Conservation (phyloP, 2,329 filamentous ascomycete genomes). For the Pestalotiopsis sp. region DNA sequence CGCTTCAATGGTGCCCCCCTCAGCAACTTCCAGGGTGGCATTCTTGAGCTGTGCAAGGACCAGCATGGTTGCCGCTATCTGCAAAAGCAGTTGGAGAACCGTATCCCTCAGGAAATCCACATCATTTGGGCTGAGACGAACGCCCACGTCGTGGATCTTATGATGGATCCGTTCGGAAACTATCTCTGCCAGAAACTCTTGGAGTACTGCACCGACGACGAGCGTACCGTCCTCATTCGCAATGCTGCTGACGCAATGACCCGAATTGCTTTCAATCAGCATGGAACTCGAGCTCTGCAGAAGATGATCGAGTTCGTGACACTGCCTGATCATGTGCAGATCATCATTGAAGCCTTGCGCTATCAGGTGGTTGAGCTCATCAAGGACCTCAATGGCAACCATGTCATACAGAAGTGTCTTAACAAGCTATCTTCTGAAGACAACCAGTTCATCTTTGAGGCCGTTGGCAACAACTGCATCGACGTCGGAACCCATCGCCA, state of each 20-base stretch:
- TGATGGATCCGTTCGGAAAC: conserved; percentile 99
- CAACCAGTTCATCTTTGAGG: conserved; percentile 95
- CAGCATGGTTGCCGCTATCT: conserved; percentile 97
- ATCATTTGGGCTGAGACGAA: conserved; percentile 95
- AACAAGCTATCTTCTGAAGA: conserved; percentile 87
- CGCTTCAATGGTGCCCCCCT: conserved; percentile 84
- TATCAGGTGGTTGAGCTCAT: conserved; percentile 90
- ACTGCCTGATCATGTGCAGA: conserved; percentile 80
- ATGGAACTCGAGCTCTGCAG: conserved; percentile 93
- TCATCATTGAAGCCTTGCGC: conserved; percentile 84
- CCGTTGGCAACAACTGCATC: conserved; percentile 84
- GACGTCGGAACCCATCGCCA: conserved; percentile 95
- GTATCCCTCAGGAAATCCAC: conserved; percentile 79
- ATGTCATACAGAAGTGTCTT: conserved; percentile 98
- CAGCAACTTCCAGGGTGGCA: conserved; percentile 78
- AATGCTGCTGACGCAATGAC: conserved; percentile 89
- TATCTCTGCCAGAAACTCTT: conserved; percentile 98
- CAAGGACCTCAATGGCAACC: conserved; percentile 96
- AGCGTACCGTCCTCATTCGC: conserved; percentile 89
- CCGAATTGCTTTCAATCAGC: conserved; percentile 92
- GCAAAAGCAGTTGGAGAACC: conserved; percentile 96
- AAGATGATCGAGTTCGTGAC: conserved; percentile 99
- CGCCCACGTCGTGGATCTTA: conserved; percentile 91
- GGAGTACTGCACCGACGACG: conserved; percentile 92
- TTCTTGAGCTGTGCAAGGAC: conserved; percentile 93